These are phyloP conservation scores for Thielaviopsis euricoi DNA, from an alignment of 2,329 filamentous ascomycete genomes.

Conservation along the genomic window DNA sequence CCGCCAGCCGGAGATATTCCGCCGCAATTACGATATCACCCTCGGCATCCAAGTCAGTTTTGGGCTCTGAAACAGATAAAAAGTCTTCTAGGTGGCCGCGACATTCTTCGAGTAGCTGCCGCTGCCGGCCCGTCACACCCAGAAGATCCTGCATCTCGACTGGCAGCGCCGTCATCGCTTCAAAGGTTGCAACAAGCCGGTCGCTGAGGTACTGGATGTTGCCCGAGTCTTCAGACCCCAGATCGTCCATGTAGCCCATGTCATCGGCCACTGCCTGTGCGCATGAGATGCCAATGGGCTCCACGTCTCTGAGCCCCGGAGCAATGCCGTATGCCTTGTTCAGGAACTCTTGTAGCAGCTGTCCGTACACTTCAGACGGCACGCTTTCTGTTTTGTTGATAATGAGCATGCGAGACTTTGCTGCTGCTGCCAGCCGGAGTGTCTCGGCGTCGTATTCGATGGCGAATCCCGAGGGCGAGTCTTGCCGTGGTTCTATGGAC, in stretches of 20 bases:
- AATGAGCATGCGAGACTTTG: conserved; percentile 34
- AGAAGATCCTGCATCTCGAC: conserved; percentile 66
- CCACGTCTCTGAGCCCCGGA: conserved; percentile 22
- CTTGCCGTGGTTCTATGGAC: conserved; percentile 40
- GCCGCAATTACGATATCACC: conserved; percentile 80
- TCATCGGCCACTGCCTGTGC: conserved; percentile 52
- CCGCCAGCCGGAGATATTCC: conserved; percentile 70
- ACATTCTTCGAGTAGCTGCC: conserved; percentile 62
- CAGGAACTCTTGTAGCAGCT: conserved; percentile 5
- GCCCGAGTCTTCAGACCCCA: conserved; percentile 32
- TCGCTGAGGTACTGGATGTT: conserved; percentile 53
- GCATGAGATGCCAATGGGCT: conserved; percentile 23
- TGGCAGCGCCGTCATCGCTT: conserved; percentile 51
- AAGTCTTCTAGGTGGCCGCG: conserved; percentile 58
- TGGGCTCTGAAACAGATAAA: conserved; percentile 35
- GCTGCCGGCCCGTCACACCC: conserved; percentile 80
- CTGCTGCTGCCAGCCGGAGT: conserved; percentile 32
- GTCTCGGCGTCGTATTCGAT: conserved; percentile 41
- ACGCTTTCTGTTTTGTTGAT: conserved; percentile 47
- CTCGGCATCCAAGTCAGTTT: conserved; percentile 25
- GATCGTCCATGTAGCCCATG: conserved; percentile 26
- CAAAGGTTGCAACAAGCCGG: conserved; percentile 51
- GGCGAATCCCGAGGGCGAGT: conserved; percentile 6
- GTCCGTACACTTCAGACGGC: conserved; percentile 22
- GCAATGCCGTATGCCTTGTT: conserved; percentile 15